phyloP scores from a whole-genome alignment of 2,329 filamentous ascomycete species.

The Aspergillus eucalypticola region DNA sequence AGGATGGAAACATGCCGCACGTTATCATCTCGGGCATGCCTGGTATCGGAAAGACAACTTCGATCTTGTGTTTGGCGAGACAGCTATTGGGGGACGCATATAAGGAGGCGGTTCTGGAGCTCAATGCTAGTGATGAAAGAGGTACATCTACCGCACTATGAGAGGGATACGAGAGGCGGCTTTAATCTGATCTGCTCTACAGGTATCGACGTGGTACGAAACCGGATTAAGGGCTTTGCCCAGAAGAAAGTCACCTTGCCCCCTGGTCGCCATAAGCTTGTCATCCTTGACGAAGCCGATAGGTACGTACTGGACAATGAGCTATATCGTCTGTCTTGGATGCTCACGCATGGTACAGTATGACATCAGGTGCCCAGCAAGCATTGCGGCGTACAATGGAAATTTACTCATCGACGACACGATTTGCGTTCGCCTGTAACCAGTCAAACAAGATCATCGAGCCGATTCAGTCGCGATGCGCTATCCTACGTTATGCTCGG shows the following conservation, averaged over 20 bases:
- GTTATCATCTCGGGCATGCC: conserved; percentile 99
- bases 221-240: conserved; percentile 96
- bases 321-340: not conserved
- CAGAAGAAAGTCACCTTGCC: conserved; percentile 98
- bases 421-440: conserved; percentile 98
- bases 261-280: conserved; percentile 85
- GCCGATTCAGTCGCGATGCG: conserved; percentile 94
- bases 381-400: conserved; percentile 96
- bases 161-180: not conserved
- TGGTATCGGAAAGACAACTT: conserved; percentile 97
- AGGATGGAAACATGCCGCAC: conserved; percentile 98
- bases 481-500: conserved; percentile 89
- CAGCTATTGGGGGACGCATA: conserved; percentile 90
- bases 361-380: conserved; percentile 96
- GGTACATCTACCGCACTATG: conserved; percentile 50
- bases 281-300: conserved; percentile 97
- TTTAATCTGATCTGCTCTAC: conserved; percentile 3
- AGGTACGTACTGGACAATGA: conserved; percentile 48
- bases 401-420: conserved; percentile 93
- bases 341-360: conserved; percentile 49
- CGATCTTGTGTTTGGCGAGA: conserved; percentile 85
- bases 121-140: conserved; percentile 95
- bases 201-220: conserved; percentile 96
- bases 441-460: conserved; percentile 99
- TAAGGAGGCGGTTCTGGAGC: conserved; percentile 94